phyloP scores from a whole-genome alignment of 2,329 filamentous ascomycete species.

The Fusarium oxysporum region DNA sequence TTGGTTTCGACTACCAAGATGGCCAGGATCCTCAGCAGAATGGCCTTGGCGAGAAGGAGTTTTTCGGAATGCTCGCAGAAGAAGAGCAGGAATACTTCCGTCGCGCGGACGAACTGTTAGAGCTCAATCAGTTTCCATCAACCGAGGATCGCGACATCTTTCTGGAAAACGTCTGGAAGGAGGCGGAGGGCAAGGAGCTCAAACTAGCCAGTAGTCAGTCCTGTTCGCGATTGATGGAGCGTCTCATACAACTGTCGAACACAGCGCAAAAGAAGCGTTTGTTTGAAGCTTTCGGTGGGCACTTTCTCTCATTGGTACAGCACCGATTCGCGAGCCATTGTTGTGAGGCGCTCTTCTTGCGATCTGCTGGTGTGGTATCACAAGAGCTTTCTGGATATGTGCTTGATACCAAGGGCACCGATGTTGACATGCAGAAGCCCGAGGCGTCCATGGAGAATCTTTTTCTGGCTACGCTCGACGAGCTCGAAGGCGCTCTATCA shows the following conservation, averaged over 20 bases:
- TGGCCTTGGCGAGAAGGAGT: conserved; percentile 70
- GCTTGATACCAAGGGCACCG: conserved; percentile 58
- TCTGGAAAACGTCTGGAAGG: conserved; percentile 84
- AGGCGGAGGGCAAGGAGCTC: conserved; percentile 91
- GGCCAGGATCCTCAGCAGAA: conserved; percentile 42
- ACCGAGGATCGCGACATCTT: conserved; percentile 78
- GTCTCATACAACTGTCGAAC: conserved; percentile 84
- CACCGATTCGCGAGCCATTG: conserved; percentile 98
- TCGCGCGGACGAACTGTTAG: conserved; percentile 87
- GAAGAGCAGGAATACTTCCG: conserved; percentile 97
- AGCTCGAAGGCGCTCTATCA: conserved; percentile 86
- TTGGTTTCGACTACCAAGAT: conserved; percentile 41
- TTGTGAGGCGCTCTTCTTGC: conserved; percentile 91
- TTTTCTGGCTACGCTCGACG: conserved; percentile 84
- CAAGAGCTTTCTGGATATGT: conserved; percentile 71
- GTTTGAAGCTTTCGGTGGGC: conserved; percentile 85
- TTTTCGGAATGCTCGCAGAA: conserved; percentile 92
- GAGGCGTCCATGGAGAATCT: conserved; percentile 82
- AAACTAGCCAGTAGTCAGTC: conserved; percentile 97
- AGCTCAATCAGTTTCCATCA: conserved; percentile 86
- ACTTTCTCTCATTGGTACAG: conserved; percentile 90
- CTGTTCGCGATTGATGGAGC: conserved; percentile 92
- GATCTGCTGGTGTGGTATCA: conserved; percentile 82
- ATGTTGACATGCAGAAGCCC: conserved; percentile 59
- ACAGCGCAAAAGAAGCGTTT: conserved; percentile 85